Conservation (phyloP, 306 rosid genomes). For the Oemleria cerasiformis region DNA sequence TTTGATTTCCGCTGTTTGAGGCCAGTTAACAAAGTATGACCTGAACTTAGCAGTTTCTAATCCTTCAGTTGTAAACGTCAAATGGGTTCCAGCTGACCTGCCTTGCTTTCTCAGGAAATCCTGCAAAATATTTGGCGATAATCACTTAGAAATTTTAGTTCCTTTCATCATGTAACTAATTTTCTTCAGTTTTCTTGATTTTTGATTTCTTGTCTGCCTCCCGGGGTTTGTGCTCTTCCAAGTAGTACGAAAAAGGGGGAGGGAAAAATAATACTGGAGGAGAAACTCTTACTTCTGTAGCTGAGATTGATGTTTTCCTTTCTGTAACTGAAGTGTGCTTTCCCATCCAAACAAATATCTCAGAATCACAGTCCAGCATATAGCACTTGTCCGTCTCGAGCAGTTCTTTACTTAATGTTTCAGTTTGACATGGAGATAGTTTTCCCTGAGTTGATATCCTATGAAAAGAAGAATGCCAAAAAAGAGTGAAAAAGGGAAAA, state of each 20-base stretch:
- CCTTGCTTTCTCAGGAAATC: slow-evolving; percentile 74
- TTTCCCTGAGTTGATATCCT: slow-evolving; percentile 88
- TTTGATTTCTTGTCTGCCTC: background rate
- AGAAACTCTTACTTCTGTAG: slow-evolving; percentile 66
- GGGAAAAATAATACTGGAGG: background rate
- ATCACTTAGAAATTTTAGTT: slow-evolving; percentile 18
- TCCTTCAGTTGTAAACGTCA: slow-evolving; percentile 75
- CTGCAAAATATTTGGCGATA: slow-evolving; percentile 40
- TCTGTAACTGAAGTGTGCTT: slow-evolving; percentile 72
- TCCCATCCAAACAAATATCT: slow-evolving; percentile 93
- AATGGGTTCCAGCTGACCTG: slow-evolving; percentile 69
- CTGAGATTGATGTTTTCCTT: slow-evolving; percentile 71
- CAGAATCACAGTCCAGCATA: slow-evolving; percentile 81
- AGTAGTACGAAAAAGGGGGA: background rate
- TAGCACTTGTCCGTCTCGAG: slow-evolving; percentile 85
- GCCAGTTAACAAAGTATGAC: slow-evolving; percentile 72
- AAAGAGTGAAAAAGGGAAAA: background rate
- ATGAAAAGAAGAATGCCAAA: slow-evolving; percentile 29
- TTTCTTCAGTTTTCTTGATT: background rate
- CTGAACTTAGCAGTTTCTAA: slow-evolving; percentile 69
- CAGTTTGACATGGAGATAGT: slow-evolving; percentile 48
- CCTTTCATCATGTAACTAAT: background rate
- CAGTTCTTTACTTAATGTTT: slow-evolving; percentile 52
- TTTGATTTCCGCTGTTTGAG: slow-evolving; percentile 62
- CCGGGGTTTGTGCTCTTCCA: background rate